Percentiles rank a stretch among this genome's conserved stretches.
Conservation (phyloP, 2,329 filamentous ascomycete species). For the Colletotrichum eremochloae region DNA sequence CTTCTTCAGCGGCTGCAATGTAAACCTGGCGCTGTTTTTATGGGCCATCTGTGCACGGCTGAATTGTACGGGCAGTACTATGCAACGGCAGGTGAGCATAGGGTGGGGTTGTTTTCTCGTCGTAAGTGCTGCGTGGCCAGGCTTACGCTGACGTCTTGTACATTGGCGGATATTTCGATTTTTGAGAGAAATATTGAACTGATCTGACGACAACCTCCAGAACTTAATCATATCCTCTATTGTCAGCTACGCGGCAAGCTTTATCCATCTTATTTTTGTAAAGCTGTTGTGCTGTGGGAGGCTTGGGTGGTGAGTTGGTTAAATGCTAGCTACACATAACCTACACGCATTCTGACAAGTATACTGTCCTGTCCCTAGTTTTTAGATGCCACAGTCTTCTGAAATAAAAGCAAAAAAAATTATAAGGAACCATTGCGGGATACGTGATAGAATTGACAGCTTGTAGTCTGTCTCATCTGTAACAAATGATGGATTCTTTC, state of each 20-base stretch:
- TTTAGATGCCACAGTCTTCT: neutral
- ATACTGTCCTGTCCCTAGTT: neutral
- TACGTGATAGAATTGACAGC: neutral
- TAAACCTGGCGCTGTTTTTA: too few species aligned
- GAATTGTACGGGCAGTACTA: too few species aligned
- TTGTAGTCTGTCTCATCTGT: neutral
- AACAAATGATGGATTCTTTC: neutral
- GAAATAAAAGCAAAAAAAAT: neutral
- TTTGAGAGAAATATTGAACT: constrained; percentile 64
- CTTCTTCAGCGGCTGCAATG: too few species aligned
- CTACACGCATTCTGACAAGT: neutral
- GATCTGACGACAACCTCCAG: constrained; percentile 61
- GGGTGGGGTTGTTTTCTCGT: too few species aligned
- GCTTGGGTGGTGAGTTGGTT: neutral
- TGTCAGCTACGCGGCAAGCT: constrained; percentile 60
- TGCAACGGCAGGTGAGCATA: too few species aligned
- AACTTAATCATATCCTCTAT: constrained; percentile 67
- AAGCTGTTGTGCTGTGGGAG: neutral
- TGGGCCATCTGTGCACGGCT: too few species aligned
- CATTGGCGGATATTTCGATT: constrained; percentile 69
- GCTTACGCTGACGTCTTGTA: constrained; percentile 56
- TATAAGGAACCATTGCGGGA: neutral
- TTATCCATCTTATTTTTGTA: constrained; percentile 44
- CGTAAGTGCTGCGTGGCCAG: constrained; percentile 48
- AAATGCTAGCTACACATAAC: neutral